These are phyloP conservation scores for Murraya paniculata DNA, from an alignment of 345 rosid genomes.

Conservation along the genomic window DNA sequence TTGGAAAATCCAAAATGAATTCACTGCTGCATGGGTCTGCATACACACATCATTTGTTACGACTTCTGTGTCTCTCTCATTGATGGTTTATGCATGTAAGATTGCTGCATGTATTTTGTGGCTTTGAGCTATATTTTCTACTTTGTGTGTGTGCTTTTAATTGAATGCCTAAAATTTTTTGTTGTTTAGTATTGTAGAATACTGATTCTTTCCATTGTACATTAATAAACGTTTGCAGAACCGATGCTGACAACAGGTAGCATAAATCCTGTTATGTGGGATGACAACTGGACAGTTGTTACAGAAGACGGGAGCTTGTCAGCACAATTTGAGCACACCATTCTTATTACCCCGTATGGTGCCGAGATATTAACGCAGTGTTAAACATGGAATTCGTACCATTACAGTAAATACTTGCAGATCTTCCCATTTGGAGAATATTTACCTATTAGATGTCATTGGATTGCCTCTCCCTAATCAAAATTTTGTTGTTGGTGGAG, in stretches of 20 bases:
- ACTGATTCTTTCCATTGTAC: neutral
- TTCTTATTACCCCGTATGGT: conserved; percentile 76
- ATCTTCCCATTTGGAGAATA: neutral
- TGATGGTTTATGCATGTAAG: neutral
- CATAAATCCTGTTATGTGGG: conserved; percentile 74
- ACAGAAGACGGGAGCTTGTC: conserved; percentile 88
- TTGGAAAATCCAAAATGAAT: neutral
- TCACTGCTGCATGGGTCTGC: neutral
- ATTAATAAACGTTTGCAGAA: conserved; percentile 41
- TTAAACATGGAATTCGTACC: conserved; percentile 16
- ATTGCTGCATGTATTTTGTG: neutral
- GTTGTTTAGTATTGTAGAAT: neutral
- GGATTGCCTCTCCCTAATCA: neutral
- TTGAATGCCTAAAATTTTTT: neutral
- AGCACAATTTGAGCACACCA: conserved; percentile 92
- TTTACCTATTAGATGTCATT: neutral
- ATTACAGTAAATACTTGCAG: neutral
- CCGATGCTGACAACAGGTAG: conserved; percentile 93
- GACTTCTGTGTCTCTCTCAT: neutral
- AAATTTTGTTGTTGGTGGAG: neutral
- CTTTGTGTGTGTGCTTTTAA: neutral
- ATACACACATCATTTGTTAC: neutral
- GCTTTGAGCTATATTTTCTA: neutral
- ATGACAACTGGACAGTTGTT: conserved; percentile 89
- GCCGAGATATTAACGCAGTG: conserved; percentile 79